Evolutionary conservation across 768 basidiomycete species (phyloP).

Genomic region (Trametes meyenii): DNA sequence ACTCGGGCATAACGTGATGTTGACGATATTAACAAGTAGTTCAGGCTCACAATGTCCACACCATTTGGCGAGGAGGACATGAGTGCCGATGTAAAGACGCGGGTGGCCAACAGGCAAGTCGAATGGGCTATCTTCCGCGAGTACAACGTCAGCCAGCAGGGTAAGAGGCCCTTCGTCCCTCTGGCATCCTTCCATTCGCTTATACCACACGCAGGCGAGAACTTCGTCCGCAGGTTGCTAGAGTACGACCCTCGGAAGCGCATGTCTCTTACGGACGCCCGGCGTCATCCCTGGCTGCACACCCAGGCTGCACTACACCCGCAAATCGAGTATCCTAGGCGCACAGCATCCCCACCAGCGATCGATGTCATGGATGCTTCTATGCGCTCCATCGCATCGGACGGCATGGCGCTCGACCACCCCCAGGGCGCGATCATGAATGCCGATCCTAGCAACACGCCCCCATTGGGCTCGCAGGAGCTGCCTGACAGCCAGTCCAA

Average conservation of each 20-base stretch:
- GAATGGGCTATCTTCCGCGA: slow-evolving; percentile 59
- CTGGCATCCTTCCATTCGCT: not conserved
- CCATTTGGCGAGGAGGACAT: slow-evolving; percentile 84
- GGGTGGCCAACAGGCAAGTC: slow-evolving; percentile 59
- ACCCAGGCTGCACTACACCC: slow-evolving; percentile 1
- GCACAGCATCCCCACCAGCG: slow-evolving; percentile 18
- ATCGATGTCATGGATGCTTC: slow-evolving; percentile 17
- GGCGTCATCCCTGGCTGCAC: slow-evolving; percentile 77
- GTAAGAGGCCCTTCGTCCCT: slow-evolving; percentile 40
- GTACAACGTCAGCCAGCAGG: slow-evolving; percentile 44
- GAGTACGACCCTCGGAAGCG: slow-evolving; percentile 62
- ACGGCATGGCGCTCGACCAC: slow-evolving; percentile 20
- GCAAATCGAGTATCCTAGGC: not conserved
- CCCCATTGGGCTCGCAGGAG: not conserved
- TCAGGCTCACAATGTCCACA: slow-evolving; percentile 72
- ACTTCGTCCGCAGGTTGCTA: slow-evolving; percentile 72
- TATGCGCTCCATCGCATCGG: slow-evolving; percentile 18
- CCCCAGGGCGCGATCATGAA: slow-evolving; percentile 4
- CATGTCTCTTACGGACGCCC: slow-evolving; percentile 72
- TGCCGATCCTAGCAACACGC: slow-evolving; percentile 9
- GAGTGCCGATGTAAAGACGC: slow-evolving; percentile 58
- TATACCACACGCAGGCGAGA: slow-evolving; percentile 45
- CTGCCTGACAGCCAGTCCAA: slow-evolving; percentile 3
- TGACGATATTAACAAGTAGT: not conserved
- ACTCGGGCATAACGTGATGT: not conserved